phyloP scores from a whole-genome alignment of 73 alveolate species.

The Paramecium sexaurelia region DNA sequence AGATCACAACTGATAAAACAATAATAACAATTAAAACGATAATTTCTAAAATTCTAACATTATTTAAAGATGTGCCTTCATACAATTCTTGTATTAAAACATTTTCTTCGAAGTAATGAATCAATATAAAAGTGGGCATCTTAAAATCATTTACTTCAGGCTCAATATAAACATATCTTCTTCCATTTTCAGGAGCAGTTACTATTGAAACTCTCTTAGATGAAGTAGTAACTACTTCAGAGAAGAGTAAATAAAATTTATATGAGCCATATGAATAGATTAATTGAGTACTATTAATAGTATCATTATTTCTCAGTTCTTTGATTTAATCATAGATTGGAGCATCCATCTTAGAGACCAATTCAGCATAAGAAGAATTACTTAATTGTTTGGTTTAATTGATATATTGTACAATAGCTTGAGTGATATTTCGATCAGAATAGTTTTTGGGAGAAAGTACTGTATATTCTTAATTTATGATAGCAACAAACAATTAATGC shows the following conservation, averaged over 20 bases:
- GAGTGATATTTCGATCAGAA: neutral
- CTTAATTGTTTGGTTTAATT: neutral
- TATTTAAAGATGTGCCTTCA: slow-evolving; percentile 6
- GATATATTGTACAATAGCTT: slow-evolving; percentile 26
- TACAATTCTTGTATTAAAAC: slow-evolving; percentile 31
- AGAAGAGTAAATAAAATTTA: slow-evolving; percentile 23
- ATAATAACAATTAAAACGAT: slow-evolving; percentile 31
- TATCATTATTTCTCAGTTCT: neutral
- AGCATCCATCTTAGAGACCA: neutral
- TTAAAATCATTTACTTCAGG: slow-evolving; percentile 51
- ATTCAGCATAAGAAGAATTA: neutral
- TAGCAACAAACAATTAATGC: slow-evolving; percentile 21
- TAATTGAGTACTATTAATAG: slow-evolving; percentile 11
- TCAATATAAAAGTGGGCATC: slow-evolving; percentile 40
- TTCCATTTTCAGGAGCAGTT: slow-evolving; percentile 60
- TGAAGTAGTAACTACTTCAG: neutral
- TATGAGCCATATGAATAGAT: neutral
- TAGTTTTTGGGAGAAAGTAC: neutral
- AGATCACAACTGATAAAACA: slow-evolving; percentile 34
- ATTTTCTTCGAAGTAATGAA: slow-evolving; percentile 44
- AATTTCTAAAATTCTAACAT: slow-evolving; percentile 47
- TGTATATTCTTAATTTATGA: neutral
- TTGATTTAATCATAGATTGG: slow-evolving; percentile 6
- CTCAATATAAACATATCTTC: slow-evolving; percentile 50
- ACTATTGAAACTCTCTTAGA: slow-evolving; percentile 32